phyloP scores from a whole-genome alignment of 805 yeast species.

The Yarrowia sp. region DNA sequence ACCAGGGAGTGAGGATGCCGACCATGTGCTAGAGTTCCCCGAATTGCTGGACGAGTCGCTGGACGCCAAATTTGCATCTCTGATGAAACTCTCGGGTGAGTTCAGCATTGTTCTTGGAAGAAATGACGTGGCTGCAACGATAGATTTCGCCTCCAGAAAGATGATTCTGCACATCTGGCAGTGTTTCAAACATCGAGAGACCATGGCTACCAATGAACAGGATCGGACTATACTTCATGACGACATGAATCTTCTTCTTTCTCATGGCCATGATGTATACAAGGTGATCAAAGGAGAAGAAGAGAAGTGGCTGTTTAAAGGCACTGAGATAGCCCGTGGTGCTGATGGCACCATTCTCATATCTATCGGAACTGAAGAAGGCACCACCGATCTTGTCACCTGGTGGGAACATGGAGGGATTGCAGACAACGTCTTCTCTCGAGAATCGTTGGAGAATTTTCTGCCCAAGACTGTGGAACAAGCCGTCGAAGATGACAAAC shows the following conservation, averaged over 20 bases:
- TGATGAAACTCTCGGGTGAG: not conserved
- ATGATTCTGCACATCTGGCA: constrained; percentile 15
- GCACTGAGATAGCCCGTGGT: not conserved
- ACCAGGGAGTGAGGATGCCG: not conserved
- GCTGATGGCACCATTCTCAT: not conserved
- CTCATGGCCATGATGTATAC: constrained; percentile 15
- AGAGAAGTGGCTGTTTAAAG: not conserved
- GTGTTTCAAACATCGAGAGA: constrained; percentile 6
- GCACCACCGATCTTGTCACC: not conserved
- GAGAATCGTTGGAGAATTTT: not conserved
- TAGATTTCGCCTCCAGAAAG: not conserved
- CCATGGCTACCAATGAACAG: not conserved
- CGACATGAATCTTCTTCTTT: not conserved
- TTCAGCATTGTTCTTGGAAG: not conserved
- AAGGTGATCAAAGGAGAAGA: not conserved
- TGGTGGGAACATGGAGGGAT: constrained; percentile 5
- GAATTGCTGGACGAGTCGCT: not conserved
- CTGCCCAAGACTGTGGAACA: constrained; percentile 8
- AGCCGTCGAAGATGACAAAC: constrained; percentile 1
- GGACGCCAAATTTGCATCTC: not conserved
- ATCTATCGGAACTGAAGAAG: not conserved
- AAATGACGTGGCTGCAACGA: not conserved
- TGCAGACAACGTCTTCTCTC: not conserved
- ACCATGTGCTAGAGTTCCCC: not conserved
- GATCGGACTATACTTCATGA: not conserved